Base-by-base conservation (phyloP, 2,329 filamentous ascomycete species). In the Simplicillium aogashimaense region DNA sequence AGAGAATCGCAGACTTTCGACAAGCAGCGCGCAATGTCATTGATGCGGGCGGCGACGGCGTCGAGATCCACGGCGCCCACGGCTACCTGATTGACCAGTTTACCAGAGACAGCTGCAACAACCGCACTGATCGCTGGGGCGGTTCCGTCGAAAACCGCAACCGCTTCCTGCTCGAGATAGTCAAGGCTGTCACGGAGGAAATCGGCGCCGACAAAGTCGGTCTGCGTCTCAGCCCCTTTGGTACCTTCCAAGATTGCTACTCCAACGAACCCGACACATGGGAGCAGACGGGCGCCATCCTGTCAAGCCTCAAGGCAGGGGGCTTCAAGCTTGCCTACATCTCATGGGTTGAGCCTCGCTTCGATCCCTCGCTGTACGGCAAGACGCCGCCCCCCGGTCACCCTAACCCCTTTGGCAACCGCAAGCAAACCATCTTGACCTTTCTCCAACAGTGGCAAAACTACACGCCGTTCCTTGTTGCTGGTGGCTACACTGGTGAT, bases 1-100 rank as follows among this genome's bases (percentile, higher is more conserved):
- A 67, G 3, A 64, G 78, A 44, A 82, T 81, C 56, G 55, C 57
- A 4, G 70, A 70, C 0, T 83, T 69, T 58, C 35, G 35, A 2
- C 67, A 65, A 0, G 70, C 73, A 1, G 66, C 71, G 1, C 67
- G 68, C 44, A 67, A 75, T 20, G 72, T 83, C 0, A 54, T 86
- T 3, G 57, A 76, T 12, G 69, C 70, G 14, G 84, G 85, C 0
- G 81, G 81, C 34, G 84, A 90, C 52, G 79, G 77, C 8, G 76
- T 86, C 41, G 83, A 87, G 50, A 58, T 68, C 2, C 65, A 72
- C 14, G 67, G 56, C 3, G 72, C 73, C 3, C 76, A 79, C 45
- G 74, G 77, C 1, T 83, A 81, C 47, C 61, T 84, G 1, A 58
- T 78, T n/a, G 76, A 79, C 40, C 76, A 81, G 42, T 84, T 83